Conservation (phyloP, 495 filamentous ascomycete species). For the Chaetomidium leptoderma region DNA sequence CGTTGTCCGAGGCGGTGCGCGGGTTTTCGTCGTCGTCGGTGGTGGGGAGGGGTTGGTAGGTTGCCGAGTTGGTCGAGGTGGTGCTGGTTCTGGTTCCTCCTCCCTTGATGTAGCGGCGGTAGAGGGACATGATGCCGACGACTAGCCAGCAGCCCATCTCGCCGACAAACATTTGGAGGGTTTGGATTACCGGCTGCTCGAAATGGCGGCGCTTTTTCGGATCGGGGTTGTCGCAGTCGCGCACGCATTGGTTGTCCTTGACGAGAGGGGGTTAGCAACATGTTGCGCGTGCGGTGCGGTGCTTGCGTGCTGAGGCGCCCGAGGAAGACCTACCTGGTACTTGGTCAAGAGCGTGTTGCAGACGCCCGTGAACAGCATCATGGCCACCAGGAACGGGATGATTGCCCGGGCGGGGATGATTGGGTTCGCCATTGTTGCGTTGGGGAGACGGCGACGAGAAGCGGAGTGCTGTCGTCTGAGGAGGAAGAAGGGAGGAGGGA, state of each 20-base stretch:
- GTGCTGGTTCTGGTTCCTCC: no score
- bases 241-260: conserved; percentile 93
- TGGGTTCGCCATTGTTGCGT: conserved; percentile 35
- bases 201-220: conserved; percentile 65
- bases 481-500: background rate
- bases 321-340: conserved; percentile 63
- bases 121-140: conserved; percentile 60
- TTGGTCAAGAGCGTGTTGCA: conserved; percentile 97
- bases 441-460: background rate
- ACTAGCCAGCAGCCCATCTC: conserved; percentile 92
- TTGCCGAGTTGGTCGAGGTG: conserved; percentile 35
- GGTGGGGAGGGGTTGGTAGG: conserved; percentile 59
- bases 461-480: background rate
- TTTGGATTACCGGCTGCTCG: conserved; percentile 95
- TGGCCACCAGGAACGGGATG: conserved; percentile 78
- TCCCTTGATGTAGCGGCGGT: conserved; percentile 50
- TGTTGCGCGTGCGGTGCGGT: background rate
- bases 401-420: conserved; percentile 48
- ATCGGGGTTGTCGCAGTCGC: conserved; percentile 75
- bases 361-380: conserved; percentile 87
- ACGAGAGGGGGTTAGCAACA: background rate
- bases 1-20: conserved; percentile 35
- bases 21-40: conserved; percentile 31
- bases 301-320: background rate
- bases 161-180: conserved; percentile 89